These are phyloP conservation scores for Talaromyces verruculosus DNA, from an alignment of 2,329 filamentous ascomycete species.

Conservation along the genomic window DNA sequence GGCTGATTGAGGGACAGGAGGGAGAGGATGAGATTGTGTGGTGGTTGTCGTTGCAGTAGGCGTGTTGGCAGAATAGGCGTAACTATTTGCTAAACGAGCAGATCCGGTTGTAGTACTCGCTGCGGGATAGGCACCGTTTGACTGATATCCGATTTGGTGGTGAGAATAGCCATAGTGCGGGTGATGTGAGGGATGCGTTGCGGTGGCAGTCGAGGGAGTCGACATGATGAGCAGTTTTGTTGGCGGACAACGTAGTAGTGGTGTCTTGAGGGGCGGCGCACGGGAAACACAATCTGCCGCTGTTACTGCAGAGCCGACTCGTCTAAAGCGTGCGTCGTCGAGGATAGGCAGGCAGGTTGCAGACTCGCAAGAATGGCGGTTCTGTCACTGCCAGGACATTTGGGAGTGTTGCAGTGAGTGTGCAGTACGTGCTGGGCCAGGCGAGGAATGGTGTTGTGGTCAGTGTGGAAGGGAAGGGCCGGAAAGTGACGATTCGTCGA, in stretches of 20 bases:
- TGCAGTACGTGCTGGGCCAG: not conserved
- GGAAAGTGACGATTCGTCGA: conserved; percentile 19
- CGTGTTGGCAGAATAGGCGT: conserved; percentile 43
- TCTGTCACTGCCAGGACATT: conserved; percentile 29
- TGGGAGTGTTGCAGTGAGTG: conserved; percentile 25
- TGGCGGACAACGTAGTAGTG: not conserved
- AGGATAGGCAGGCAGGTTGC: not conserved
- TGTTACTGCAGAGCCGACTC: not conserved
- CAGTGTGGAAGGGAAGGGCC: conserved; percentile 9
- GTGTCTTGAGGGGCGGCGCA: conserved; percentile 7
- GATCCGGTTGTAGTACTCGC: conserved; percentile 35
- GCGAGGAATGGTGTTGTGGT: conserved; percentile 7
- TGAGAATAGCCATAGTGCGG: conserved; percentile 63
- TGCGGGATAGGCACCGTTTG: conserved; percentile 52
- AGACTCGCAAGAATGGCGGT: conserved; percentile 2
- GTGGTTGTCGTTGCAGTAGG: conserved; percentile 33
- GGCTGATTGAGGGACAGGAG: conserved; percentile 37
- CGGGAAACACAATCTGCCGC: conserved; percentile 7
- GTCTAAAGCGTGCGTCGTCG: conserved; percentile 4
- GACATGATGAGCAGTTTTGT: conserved; percentile 59
- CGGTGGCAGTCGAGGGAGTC: conserved; percentile 75
- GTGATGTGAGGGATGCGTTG: conserved; percentile 68
- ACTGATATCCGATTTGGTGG: conserved; percentile 54
- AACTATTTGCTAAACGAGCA: conserved; percentile 45
- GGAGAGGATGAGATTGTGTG: conserved; percentile 29